Percentiles rank a stretch among this genome's conserved stretches.
Evolutionary conservation across 371 early-diverging fungal genomes (phyloP).

Genomic region (Apophysomyces variabilis): DNA sequence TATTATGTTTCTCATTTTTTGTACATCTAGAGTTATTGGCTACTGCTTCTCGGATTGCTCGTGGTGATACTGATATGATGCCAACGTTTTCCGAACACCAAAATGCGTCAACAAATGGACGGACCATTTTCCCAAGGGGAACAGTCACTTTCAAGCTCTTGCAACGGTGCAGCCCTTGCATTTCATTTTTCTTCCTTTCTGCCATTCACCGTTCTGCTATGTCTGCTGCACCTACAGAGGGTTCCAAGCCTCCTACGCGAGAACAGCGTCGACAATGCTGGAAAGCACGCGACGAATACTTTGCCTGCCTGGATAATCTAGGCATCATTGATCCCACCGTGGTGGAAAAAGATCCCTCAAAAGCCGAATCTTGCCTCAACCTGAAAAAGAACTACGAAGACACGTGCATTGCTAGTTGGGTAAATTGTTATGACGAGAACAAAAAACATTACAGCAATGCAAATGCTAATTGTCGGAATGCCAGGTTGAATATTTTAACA

Average conservation of each 20-base stretch:
- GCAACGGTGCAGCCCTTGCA: not conserved
- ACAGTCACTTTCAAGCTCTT: too few species aligned
- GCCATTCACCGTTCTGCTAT: not conserved
- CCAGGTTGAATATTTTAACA: constrained; percentile 58
- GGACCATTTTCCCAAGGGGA: too few species aligned
- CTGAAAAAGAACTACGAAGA: constrained; percentile 52
- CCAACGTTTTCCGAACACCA: too few species aligned
- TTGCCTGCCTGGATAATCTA: constrained; percentile 54
- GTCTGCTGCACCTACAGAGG: constrained; percentile 18
- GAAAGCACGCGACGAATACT: constrained; percentile 60
- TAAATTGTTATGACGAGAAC: constrained; percentile 15
- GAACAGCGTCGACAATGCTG: constrained; percentile 62
- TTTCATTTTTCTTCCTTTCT: constrained; percentile 17
- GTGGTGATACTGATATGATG: too few species aligned
- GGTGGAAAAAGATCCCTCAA: constrained; percentile 54
- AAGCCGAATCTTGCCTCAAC: constrained; percentile 43
- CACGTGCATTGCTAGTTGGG: constrained; percentile 59
- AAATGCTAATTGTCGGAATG: not conserved
- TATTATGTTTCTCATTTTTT: too few species aligned
- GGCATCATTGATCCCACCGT: constrained; percentile 52
- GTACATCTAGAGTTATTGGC: too few species aligned
- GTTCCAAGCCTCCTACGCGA: constrained; percentile 54
- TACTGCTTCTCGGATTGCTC: too few species aligned
- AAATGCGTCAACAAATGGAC: too few species aligned
- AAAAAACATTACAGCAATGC: not conserved